Evolutionary conservation across 2,329 filamentous ascomycete species (phyloP), one percentile per base, ranked within the genome.

Genomic region (Neopestalotiopsis sp.): DNA sequence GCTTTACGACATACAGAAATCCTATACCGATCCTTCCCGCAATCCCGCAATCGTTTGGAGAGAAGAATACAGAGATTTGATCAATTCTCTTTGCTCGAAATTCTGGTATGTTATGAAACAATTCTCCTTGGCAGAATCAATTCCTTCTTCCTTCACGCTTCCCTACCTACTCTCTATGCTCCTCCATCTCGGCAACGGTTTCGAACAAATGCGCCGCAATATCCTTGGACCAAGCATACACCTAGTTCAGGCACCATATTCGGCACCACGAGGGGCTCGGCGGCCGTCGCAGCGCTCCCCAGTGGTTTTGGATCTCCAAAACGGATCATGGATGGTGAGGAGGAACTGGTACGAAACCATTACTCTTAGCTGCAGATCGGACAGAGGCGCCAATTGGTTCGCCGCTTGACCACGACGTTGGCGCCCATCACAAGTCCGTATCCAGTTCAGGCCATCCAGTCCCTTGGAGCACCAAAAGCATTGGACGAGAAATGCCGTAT

Each of bases 321-420:
- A 14, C 45, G 45, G 42, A 49, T 49, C 14, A 20, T 52, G 17
- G 14, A 20, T 52, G n/a, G 17, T n/a, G 45, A 52, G 45, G n/a
- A 52, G 45, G 45, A 52, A 52, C n/a, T n/a, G 45, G 45, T 52
- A 52, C 45, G 45, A 52, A 20, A 52, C 45, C 45, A 20, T 52
- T 20, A 52, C 45, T 52, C 45, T 52, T 52, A 52, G 45, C n/a
- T 52, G 45, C 45, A 52, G 45, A 52, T 52, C 45, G 45, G 24
- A 52, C 45, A 52, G 17, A 52, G 45, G 45, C 45, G 45, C 45
- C 45, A 52, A 52, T 52, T 52, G 45, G 45, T 52, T 52, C n/a
- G 45, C 45, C 45, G 45, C 45, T n/a, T 24, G 45, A 52, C 45
- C 45, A 52, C 45, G 6, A n/a, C 45, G 45, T 17, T 52, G 45